Conservation (phyloP, 2,329 filamentous ascomycete species). For the Escovopsis weberi region DNA sequence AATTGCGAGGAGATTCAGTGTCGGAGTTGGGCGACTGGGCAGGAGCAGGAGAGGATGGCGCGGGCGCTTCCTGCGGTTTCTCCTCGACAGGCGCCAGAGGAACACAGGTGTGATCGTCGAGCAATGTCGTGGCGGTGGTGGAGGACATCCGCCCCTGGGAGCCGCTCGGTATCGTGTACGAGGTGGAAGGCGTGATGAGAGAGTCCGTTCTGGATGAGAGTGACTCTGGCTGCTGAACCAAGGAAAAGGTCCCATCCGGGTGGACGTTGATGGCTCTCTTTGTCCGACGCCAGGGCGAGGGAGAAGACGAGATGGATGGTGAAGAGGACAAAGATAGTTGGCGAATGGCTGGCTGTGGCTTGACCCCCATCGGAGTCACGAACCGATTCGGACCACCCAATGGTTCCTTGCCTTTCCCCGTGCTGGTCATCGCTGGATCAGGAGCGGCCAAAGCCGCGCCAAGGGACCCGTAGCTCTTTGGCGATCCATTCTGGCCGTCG, state of each 20-base stretch:
- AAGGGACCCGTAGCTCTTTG: neutral
- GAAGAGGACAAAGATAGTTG: conserved; percentile 5
- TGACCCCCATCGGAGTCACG: neutral
- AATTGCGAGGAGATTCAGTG: conserved; percentile 33
- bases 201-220: conserved; percentile 17
- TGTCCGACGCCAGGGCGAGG: conserved; percentile 14
- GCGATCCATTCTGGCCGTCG: conserved; percentile 1
- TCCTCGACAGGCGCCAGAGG: conserved; percentile 34
- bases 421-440: neutral
- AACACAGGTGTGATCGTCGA: conserved; percentile 33
- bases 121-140: conserved; percentile 31
- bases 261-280: conserved; percentile 33
- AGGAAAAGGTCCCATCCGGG: conserved; percentile 44
- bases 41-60: conserved; percentile 8
- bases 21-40: conserved; percentile 7
- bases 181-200: conserved; percentile 26
- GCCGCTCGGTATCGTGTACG: conserved; percentile 29
- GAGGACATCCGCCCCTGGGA: conserved; percentile 35
- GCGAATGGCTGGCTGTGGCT: conserved; percentile 1
- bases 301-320: conserved; percentile 9
- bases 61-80: conserved; percentile 20
- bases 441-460: neutral
- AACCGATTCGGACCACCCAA: neutral
- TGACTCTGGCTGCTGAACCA: conserved; percentile 23
- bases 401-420: conserved; percentile 1